phyloP scores from a whole-genome alignment of 768 basidiomycete species.

The Amanita rimosa region DNA sequence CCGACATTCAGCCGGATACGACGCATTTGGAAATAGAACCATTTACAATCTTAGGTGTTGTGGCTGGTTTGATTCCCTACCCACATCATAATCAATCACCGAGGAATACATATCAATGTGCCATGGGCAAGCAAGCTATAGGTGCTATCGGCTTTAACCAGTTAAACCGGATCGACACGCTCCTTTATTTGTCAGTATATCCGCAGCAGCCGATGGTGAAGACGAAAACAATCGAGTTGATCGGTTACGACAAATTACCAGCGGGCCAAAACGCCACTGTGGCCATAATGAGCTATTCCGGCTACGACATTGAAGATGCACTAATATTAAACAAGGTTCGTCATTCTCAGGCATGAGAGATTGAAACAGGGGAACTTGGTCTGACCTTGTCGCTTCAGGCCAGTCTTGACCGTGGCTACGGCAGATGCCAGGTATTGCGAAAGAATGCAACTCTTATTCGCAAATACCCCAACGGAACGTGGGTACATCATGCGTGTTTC shows the following conservation, averaged over 20 bases:
- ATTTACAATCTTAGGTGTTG: slow-evolving; percentile 94
- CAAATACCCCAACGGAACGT: slow-evolving; percentile 97
- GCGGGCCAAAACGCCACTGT: slow-evolving; percentile 98
- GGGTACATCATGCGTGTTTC: slow-evolving; percentile 24
- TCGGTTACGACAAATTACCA: slow-evolving; percentile 93
- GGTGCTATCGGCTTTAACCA: slow-evolving; percentile 98
- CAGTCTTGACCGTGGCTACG: slow-evolving; percentile 94
- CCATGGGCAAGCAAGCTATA: slow-evolving; percentile 99
- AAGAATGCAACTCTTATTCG: slow-evolving; percentile 92
- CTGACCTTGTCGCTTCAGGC: slow-evolving; percentile 37
- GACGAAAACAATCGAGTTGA: slow-evolving; percentile 94
- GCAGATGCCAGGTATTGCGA: slow-evolving; percentile 92
- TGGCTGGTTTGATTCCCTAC: slow-evolving; percentile 97
- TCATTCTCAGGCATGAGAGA: background rate
- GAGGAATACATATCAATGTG: slow-evolving; percentile 98
- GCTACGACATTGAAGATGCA: slow-evolving; percentile 99
- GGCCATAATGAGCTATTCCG: slow-evolving; percentile 98
- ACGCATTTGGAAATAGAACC: slow-evolving; percentile 99
- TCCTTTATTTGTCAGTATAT: slow-evolving; percentile 95
- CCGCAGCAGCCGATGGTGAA: slow-evolving; percentile 99
- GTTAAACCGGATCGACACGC: slow-evolving; percentile 92
- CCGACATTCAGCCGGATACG: slow-evolving; percentile 67
- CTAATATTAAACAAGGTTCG: slow-evolving; percentile 86
- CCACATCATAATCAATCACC: slow-evolving; percentile 99
- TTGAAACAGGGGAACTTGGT: slow-evolving; percentile 1